Conservation (phyloP, 495 filamentous ascomycete species). For the Penicillium nucicola region DNA sequence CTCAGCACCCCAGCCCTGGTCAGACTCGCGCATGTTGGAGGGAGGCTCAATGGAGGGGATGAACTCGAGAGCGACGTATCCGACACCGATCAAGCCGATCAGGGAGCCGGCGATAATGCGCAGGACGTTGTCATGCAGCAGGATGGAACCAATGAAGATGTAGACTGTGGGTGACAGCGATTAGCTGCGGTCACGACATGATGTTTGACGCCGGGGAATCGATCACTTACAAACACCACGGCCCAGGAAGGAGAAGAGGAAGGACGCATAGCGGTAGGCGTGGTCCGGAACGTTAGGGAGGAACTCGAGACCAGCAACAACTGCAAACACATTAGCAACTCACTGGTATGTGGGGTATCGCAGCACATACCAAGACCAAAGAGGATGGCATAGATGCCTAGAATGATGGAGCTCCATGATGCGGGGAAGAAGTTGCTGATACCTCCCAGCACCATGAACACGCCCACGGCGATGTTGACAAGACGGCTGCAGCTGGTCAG, state of each 20-base stretch:
- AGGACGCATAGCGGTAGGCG: conserved; percentile 87
- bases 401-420: conserved; percentile 53
- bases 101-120: conserved; percentile 65
- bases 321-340: conserved; percentile 21
- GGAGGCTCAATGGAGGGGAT: conserved; percentile 96
- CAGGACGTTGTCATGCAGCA: conserved; percentile 59
- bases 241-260: conserved; percentile 96
- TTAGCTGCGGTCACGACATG: not conserved
- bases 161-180: conserved; percentile 62
- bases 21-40: conserved; percentile 92
- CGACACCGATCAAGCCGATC: conserved; percentile 72
- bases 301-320: conserved; percentile 65
- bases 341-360: not conserved
- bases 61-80: conserved; percentile 83
- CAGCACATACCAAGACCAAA: conserved; percentile 76
- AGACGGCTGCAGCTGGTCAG: conserved; percentile 62
- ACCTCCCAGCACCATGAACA: conserved; percentile 85
- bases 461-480: conserved; percentile 86
- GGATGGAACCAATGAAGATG: conserved; percentile 86
- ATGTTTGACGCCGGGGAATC: conserved; percentile 2
- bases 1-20: conserved; percentile 89
- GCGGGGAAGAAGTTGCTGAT: conserved; percentile 76
- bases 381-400: conserved; percentile 81
- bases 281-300: conserved; percentile 82
- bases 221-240: conserved; percentile 82